A percentile compares a stretch with the other conserved stretches of the same genome.
These are phyloP conservation scores for Elsinoe ampelina DNA, from an alignment of 2,329 filamentous ascomycete species.

Conservation along the genomic window DNA sequence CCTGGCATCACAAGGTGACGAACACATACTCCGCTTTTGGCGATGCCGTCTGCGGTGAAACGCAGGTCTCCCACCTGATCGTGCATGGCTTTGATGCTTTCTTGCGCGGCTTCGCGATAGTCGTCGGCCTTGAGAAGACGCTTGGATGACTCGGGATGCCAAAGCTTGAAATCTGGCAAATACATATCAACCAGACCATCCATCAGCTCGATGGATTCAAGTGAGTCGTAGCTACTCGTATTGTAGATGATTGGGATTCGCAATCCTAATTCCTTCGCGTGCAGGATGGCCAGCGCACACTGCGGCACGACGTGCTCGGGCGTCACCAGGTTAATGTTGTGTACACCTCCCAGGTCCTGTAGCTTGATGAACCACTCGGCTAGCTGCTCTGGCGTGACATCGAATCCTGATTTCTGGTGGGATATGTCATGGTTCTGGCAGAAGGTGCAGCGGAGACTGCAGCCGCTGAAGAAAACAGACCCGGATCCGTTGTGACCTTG, in stretches of 20 bases:
- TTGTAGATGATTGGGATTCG: slow-evolving; percentile 74
- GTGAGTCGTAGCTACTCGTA: slow-evolving; percentile 70
- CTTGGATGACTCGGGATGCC: slow-evolving; percentile 56
- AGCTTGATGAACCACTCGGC: slow-evolving; percentile 77
- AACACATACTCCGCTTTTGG: slow-evolving; percentile 65
- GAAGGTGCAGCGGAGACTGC: slow-evolving; percentile 64
- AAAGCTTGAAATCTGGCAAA: slow-evolving; percentile 81
- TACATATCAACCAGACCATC: slow-evolving; percentile 79
- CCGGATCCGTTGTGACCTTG: slow-evolving; percentile 75
- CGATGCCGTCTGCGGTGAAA: slow-evolving; percentile 72
- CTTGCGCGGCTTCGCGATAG: slow-evolving; percentile 61
- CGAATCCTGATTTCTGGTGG: slow-evolving; percentile 71
- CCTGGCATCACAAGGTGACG: slow-evolving; percentile 81
- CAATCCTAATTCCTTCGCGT: slow-evolving; percentile 61
- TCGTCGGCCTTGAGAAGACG: slow-evolving; percentile 69
- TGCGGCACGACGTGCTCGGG: slow-evolving; percentile 82
- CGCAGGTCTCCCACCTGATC: slow-evolving; percentile 62
- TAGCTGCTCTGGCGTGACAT: slow-evolving; percentile 67
- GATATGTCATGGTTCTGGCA: slow-evolving; percentile 81
- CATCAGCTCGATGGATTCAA: slow-evolving; percentile 60
- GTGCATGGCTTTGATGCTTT: slow-evolving; percentile 74
- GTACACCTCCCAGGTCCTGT: slow-evolving; percentile 68
- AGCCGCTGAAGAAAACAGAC: slow-evolving; percentile 72
- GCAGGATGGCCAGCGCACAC: slow-evolving; percentile 65
- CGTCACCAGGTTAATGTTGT: slow-evolving; percentile 83